Evolutionary conservation across 768 basidiomycete species (phyloP).

Genomic region (Lactarius hatsudake): DNA sequence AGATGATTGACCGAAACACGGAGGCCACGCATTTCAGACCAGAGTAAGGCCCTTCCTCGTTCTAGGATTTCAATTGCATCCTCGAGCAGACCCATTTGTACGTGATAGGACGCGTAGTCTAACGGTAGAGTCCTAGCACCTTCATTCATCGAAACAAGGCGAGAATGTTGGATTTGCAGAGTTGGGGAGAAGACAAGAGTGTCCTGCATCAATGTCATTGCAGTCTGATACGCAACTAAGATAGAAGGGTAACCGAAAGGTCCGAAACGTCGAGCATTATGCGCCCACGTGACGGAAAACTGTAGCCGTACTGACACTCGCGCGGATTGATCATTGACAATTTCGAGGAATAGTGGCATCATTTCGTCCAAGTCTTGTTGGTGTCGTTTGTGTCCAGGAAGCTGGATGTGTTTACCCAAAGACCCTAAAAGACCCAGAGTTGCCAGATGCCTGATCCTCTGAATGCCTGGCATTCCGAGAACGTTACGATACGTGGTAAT

Average conservation of each 20-base stretch:
- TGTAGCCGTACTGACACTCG: background rate
- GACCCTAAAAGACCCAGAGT: background rate
- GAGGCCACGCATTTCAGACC: constrained; percentile 6
- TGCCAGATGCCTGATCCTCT: rapidly evolving
- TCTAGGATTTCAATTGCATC: background rate
- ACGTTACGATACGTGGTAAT: background rate
- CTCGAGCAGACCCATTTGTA: background rate
- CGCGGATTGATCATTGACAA: background rate
- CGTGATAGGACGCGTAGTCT: background rate
- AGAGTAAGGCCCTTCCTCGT: background rate
- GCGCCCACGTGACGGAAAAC: background rate
- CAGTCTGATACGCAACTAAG: background rate
- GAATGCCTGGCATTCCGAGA: background rate
- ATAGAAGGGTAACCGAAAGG: background rate
- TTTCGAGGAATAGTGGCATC: background rate
- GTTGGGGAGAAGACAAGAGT: constrained; percentile 1
- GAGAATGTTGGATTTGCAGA: constrained; percentile 9
- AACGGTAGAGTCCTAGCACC: background rate
- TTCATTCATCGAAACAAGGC: background rate
- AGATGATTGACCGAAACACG: background rate
- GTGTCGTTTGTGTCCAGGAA: background rate
- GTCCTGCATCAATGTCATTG: constrained; percentile 9
- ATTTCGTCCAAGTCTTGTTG: constrained; percentile 3
- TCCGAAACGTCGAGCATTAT: background rate
- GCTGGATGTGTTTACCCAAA: background rate